Base-by-base conservation (phyloP, 495 filamentous ascomycete genomes). In the Hyaloscypha finlandica region DNA sequence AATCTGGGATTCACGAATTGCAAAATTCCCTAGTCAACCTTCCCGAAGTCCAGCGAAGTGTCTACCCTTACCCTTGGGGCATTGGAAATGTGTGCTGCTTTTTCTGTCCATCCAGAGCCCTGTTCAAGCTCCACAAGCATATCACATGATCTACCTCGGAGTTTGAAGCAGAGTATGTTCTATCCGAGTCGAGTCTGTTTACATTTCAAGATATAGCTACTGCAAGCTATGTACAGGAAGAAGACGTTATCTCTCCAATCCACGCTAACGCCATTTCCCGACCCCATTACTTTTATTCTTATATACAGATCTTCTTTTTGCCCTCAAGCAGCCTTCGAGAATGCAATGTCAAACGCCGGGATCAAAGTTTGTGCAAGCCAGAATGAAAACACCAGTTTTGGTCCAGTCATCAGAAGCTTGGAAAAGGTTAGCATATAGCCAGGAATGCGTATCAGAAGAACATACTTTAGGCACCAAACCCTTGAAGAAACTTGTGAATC, bases 311-410 rank as follows among this genome's bases (percentile, higher is more conserved):
- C 9, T 12, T 37, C 35, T 12, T 37, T 37, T 37, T 48, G 16
- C 11, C 42, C 42, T 48, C 16, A 48, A 48, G 42, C 9, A 48
- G 42, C 42, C 42, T 73, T 73, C 29, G 67, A 70, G 30, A 78
- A 66, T 62, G 78, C 76, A 29, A 68, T 75, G 68, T 86, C 84
- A 63, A 86, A 86, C 9, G 83, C 80, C 3, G 83, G 84, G 76
- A 97, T 97, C 71, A 97, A 80, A 53, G 92, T 96, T 83, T 97
- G 93, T 65, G 94, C 95, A 71, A 99, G 85, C 95, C 95, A 99
- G 87, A 99, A 99, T 70, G 93, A 97, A 85, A 99, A 99, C 64
- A 97, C 94, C 60, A 99, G 83, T 85, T 99, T 99, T 68, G 95
- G 95, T 35, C 95, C 95, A 25, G 95, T 99, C 94, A 98, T 98